Evolutionary conservation across 1,139 yeast genomes (phyloP).

Genomic region (Lodderomyces theae): DNA sequence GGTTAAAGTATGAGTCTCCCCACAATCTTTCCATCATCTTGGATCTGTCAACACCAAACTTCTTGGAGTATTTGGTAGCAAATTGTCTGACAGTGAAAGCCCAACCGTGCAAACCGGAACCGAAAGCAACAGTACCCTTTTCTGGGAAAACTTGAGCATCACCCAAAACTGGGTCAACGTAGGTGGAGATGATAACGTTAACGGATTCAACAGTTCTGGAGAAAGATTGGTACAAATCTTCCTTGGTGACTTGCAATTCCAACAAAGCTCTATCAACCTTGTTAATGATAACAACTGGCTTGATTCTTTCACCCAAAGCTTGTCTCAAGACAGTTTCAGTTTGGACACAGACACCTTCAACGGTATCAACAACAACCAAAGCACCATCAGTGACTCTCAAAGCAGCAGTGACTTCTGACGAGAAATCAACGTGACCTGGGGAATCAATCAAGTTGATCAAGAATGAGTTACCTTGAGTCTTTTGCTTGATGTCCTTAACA

Average conservation of each 20-base stretch:
- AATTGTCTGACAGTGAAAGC: slow-evolving; percentile 99
- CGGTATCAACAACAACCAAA: slow-evolving; percentile 97
- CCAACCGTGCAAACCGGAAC: slow-evolving; percentile 99
- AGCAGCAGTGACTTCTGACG: slow-evolving; percentile 99
- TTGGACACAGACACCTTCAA: slow-evolving; percentile 99
- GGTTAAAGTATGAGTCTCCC: slow-evolving; percentile 99
- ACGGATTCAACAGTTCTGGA: slow-evolving; percentile 99
- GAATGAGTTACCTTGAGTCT: slow-evolving; percentile 91
- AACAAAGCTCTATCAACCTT: slow-evolving; percentile 99
- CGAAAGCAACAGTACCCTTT: slow-evolving; percentile 98
- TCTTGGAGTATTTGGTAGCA: slow-evolving; percentile 97
- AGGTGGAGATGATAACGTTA: slow-evolving; percentile 96
- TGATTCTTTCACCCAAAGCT: slow-evolving; percentile 98
- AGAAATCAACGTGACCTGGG: slow-evolving; percentile 99
- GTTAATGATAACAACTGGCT: slow-evolving; percentile 98
- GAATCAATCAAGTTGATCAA: slow-evolving; percentile 98
- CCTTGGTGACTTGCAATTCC: slow-evolving; percentile 98
- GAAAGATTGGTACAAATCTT: slow-evolving; percentile 97
- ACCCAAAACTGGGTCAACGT: slow-evolving; percentile 87
- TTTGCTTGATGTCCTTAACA: slow-evolving; percentile 92
- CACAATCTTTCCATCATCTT: slow-evolving; percentile 99
- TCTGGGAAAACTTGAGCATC: slow-evolving; percentile 99
- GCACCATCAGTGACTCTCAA: slow-evolving; percentile 99
- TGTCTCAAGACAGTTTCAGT: slow-evolving; percentile 99
- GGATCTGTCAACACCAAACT: slow-evolving; percentile 96